Conservation (phyloP, 345 rosid genomes). For the Cardamine chenopodiifolia region DNA sequence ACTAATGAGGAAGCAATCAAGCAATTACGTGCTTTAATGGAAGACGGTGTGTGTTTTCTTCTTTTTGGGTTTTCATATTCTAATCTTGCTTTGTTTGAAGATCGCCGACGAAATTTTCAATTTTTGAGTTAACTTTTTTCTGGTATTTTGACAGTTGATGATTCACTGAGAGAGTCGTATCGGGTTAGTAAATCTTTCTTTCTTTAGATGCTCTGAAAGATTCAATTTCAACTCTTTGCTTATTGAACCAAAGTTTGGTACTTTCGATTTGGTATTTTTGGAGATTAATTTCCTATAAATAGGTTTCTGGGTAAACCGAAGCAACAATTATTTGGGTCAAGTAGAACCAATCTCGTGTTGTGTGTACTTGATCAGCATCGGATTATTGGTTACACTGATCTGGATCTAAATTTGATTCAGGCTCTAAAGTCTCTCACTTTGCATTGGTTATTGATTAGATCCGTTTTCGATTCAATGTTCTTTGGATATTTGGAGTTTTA, state of each 20-base stretch:
- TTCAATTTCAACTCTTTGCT: constrained; percentile 20
- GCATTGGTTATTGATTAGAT: constrained; percentile 5
- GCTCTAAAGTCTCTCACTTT: not conserved
- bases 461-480: not conserved
- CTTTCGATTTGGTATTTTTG: constrained; percentile 19
- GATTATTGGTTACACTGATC: not conserved
- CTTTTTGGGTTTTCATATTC: constrained; percentile 5
- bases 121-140: not conserved
- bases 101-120: constrained; percentile 31
- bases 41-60: constrained; percentile 57
- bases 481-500: constrained; percentile 30
- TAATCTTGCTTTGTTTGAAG: constrained; percentile 27
- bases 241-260: not conserved
- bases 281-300: not conserved
- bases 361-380: constrained; percentile 20
- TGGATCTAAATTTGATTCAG: constrained; percentile 24
- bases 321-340: not conserved
- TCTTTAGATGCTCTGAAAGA: constrained; percentile 11
- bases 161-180: constrained; percentile 61
- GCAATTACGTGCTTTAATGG: constrained; percentile 72
- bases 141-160: constrained; percentile 61
- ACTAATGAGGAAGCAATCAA: constrained; percentile 68
- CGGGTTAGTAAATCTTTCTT: constrained; percentile 60
- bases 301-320: not conserved
- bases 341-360: not conserved